Percentiles rank a stretch among this genome's conserved stretches.
Conservation (phyloP, 1,284 basidiomycete species). For the Sporisorium iseilematis-ciliati region DNA sequence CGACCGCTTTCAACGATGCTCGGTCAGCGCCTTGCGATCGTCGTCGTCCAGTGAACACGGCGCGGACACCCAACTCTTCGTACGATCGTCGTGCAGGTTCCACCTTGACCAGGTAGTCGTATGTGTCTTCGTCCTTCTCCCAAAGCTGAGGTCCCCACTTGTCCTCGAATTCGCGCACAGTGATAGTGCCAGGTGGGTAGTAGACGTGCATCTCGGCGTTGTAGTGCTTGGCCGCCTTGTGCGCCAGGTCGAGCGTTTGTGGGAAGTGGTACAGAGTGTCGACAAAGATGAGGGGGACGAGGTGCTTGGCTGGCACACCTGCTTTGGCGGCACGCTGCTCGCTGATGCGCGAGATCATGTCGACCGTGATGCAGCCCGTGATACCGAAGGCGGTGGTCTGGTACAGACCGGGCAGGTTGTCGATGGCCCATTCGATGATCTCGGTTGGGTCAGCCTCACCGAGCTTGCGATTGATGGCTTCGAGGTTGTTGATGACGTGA, state of each 20-base stretch:
- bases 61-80: constrained; percentile 80
- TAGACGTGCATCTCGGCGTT: constrained; percentile 81
- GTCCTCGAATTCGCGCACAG: constrained; percentile 81
- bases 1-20: constrained; percentile 83
- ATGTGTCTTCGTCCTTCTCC: constrained; percentile 87
- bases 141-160: constrained; percentile 86
- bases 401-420: constrained; percentile 68
- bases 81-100: constrained; percentile 94
- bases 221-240: constrained; percentile 83
- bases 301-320: constrained; percentile 50
- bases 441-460: constrained; percentile 62
- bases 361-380: constrained; percentile 69
- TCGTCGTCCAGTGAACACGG: constrained; percentile 93
- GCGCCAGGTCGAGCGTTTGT: constrained; percentile 89
- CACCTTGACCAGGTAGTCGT: constrained; percentile 95
- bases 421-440: constrained; percentile 68
- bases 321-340: constrained; percentile 52
- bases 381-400: constrained; percentile 69
- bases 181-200: constrained; percentile 81
- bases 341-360: constrained; percentile 64
- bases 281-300: constrained; percentile 70
- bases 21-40: constrained; percentile 92
- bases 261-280: constrained; percentile 97
- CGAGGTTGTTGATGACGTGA: constrained; percentile 52
- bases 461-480: constrained; percentile 64